A percentile compares a stretch with the other conserved stretches of the same genome.
These are phyloP conservation scores for Atkinsonella hypoxylon DNA, from an alignment of 2,329 filamentous ascomycete species.

Conservation along the genomic window DNA sequence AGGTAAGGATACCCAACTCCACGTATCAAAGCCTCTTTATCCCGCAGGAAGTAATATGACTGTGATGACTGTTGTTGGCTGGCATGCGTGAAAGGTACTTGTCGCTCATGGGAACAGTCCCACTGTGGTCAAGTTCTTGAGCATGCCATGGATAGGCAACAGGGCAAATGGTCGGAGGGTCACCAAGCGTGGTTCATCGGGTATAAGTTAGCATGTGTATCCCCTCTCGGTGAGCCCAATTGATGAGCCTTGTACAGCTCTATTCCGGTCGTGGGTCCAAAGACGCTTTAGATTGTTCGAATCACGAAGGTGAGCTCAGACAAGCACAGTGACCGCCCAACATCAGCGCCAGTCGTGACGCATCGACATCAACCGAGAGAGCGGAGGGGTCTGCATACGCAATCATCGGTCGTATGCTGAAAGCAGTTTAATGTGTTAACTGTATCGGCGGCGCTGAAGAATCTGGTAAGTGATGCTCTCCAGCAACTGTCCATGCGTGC, in stretches of 20 bases:
- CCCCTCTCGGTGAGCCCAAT: slow-evolving; percentile 12
- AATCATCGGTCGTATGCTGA: background rate
- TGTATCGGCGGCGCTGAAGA: background rate
- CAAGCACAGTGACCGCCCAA: background rate
- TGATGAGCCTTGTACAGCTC: slow-evolving; percentile 9
- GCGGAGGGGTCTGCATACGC: background rate
- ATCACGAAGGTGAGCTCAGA: background rate
- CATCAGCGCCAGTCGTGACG: background rate
- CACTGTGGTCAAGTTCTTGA: slow-evolving; percentile 14
- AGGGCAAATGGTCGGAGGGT: slow-evolving; percentile 15
- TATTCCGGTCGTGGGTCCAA: background rate
- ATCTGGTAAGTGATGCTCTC: slow-evolving; percentile 1
- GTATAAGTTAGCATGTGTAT: slow-evolving; percentile 28
- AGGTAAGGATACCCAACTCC: slow-evolving; percentile 29
- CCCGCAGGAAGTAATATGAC: slow-evolving; percentile 22
- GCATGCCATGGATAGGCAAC: slow-evolving; percentile 8
- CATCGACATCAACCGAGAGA: background rate
- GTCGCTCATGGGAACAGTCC: slow-evolving; percentile 19
- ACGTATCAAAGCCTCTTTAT: slow-evolving; percentile 24
- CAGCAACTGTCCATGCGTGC: background rate
- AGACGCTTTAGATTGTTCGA: background rate
- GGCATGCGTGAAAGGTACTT: slow-evolving; percentile 13
- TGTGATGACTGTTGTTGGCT: slow-evolving; percentile 17
- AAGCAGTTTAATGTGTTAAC: background rate
- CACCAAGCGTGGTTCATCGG: slow-evolving; percentile 15